phyloP scores from a whole-genome alignment of 176 grass and related monocot genomes.

The Oryza coarctata region DNA sequence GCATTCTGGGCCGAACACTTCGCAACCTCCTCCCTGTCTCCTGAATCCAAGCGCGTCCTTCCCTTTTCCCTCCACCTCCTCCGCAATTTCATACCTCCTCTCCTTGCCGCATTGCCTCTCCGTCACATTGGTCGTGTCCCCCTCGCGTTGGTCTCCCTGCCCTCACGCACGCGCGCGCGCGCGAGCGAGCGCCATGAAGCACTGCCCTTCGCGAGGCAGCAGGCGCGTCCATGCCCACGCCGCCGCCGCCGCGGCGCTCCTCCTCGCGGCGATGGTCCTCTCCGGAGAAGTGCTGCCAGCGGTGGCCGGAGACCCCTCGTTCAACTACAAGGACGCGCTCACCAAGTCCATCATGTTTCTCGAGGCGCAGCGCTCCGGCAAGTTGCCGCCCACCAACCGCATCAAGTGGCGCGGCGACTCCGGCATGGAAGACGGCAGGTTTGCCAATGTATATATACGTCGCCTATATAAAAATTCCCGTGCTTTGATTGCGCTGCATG shows the following conservation, averaged over 20 bases:
- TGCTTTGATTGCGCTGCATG: not conserved
- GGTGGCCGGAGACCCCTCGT: slow-evolving; percentile 4
- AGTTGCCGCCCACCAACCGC: slow-evolving; percentile 72
- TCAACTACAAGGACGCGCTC: slow-evolving; percentile 84
- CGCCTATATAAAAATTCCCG: not conserved
- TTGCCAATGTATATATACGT: slow-evolving; percentile 59
- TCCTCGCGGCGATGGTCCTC: slow-evolving; percentile 49
- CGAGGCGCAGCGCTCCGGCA: slow-evolving; percentile 91
- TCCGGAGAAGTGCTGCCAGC: slow-evolving; percentile 42
- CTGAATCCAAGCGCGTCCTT: slow-evolving; percentile 42
- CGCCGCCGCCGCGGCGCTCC: slow-evolving; percentile 27
- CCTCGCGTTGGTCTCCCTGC: not conserved
- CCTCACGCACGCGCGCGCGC: no score
- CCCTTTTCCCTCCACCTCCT: slow-evolving; percentile 1
- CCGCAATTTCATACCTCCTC: not conserved
- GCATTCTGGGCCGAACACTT: slow-evolving; percentile 47
- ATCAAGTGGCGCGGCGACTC: slow-evolving; percentile 94
- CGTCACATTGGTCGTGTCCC: not conserved
- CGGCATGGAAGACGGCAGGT: slow-evolving; percentile 80
- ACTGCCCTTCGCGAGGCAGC: not conserved
- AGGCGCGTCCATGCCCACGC: slow-evolving; percentile 30
- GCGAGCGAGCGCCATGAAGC: slow-evolving; percentile 17
- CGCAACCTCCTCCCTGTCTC: not conserved
- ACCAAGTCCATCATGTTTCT: slow-evolving; percentile 88
- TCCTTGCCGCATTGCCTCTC: not conserved